Conservation (phyloP, 2,329 filamentous ascomycete species). For the Colletotrichum costaricense region DNA sequence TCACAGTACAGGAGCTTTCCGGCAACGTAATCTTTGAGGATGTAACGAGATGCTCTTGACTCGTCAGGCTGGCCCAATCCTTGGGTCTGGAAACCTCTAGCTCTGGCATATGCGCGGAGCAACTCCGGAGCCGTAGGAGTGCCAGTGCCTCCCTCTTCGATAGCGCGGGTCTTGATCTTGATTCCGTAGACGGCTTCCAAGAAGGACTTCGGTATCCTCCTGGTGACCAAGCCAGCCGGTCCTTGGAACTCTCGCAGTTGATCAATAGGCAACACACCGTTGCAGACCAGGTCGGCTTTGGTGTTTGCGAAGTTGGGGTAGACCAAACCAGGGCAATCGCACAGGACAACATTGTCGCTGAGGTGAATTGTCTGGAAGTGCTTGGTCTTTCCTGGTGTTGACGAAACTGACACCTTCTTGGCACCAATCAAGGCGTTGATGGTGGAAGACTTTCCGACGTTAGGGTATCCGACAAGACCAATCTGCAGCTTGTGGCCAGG, state of each 20-base stretch:
- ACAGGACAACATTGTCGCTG: constrained; percentile 88
- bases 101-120: constrained; percentile 85
- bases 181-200: constrained; percentile 95
- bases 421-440: constrained; percentile 99
- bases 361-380: constrained; percentile 99
- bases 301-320: constrained; percentile 98
- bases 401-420: constrained; percentile 98
- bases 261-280: constrained; percentile 94
- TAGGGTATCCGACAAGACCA: constrained; percentile 96
- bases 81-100: constrained; percentile 89
- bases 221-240: constrained; percentile 83
- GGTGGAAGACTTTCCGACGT: constrained; percentile 98
- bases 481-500: constrained; percentile 80
- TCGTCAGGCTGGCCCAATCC: constrained; percentile 94
- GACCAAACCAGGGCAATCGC: constrained; percentile 98
- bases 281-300: constrained; percentile 95
- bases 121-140: constrained; percentile 86
- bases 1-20: constrained; percentile 94
- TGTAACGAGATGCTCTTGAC: constrained; percentile 86
- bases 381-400: constrained; percentile 98
- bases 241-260: constrained; percentile 94
- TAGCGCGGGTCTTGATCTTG: constrained; percentile 80
- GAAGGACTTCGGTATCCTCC: constrained; percentile 87
- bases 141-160: constrained; percentile 94
- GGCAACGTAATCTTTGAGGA: constrained; percentile 97